phyloP scores from a whole-genome alignment of 306 rosid genomes.

The Psophocarpus tetragonolobus region DNA sequence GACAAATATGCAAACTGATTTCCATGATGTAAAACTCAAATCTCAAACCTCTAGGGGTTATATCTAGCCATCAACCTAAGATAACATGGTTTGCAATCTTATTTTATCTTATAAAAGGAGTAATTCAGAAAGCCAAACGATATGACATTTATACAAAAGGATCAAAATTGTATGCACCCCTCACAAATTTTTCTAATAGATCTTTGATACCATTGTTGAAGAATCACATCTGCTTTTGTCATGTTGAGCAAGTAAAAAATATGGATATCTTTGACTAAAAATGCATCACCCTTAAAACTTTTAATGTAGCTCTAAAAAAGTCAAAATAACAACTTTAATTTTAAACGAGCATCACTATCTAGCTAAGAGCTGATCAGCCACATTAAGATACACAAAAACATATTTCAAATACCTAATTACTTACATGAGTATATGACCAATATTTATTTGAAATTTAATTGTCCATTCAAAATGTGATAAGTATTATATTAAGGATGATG shows the following conservation, averaged over 20 bases:
- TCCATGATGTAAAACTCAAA: neutral
- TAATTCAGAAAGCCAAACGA: conserved; percentile 34
- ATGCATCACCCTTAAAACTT: conserved; percentile 16
- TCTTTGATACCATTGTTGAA: neutral
- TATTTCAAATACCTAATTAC: conserved; percentile 16
- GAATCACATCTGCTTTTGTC: neutral
- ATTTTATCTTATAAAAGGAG: conserved; percentile 15
- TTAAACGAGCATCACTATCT: conserved; percentile 13
- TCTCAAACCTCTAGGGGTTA: conserved; percentile 21
- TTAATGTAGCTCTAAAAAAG: conserved; percentile 24
- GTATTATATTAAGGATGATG: conserved; percentile 16
- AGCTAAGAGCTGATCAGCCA: conserved; percentile 21
- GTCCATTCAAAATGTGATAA: conserved; percentile 19
- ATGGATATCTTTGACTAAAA: conserved; percentile 6
- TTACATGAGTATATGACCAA: conserved; percentile 8
- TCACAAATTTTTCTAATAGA: conserved; percentile 3
- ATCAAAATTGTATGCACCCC: conserved; percentile 9
- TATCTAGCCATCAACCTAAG: conserved; percentile 22
- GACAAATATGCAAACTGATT: conserved; percentile 5
- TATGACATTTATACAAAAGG: conserved; percentile 13
- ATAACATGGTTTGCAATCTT: conserved; percentile 16
- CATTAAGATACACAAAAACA: conserved; percentile 18
- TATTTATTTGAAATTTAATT: conserved; percentile 24
- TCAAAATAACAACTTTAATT: conserved; percentile 22
- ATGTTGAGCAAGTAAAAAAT: conserved; percentile 6